Percentiles rank a stretch among this genome's conserved stretches.
These are phyloP conservation scores for Botryotinia calthae DNA, from an alignment of 2,329 filamentous ascomycete species.

Conservation along the genomic window DNA sequence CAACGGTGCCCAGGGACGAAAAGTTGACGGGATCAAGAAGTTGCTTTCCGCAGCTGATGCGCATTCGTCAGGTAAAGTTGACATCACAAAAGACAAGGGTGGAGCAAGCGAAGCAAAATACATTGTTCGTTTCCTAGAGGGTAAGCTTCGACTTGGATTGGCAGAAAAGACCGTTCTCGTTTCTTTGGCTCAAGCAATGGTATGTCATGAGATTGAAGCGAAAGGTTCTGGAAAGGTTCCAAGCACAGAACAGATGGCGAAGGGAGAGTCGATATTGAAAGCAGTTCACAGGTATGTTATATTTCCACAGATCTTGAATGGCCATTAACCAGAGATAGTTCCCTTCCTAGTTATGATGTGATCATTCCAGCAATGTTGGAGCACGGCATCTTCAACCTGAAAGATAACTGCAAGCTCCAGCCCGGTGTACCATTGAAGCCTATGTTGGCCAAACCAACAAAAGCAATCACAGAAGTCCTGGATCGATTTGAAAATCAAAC, in stretches of 20 bases:
- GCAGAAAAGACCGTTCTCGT: slow-evolving; percentile 92
- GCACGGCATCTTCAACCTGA: slow-evolving; percentile 78
- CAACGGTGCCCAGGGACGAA: slow-evolving; percentile 82
- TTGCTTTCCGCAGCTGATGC: slow-evolving; percentile 87
- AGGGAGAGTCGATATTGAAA: slow-evolving; percentile 84
- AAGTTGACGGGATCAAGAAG: slow-evolving; percentile 95
- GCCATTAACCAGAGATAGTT: slow-evolving; percentile 54
- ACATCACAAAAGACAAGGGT: slow-evolving; percentile 89
- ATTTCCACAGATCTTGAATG: not conserved
- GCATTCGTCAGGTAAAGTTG: slow-evolving; percentile 70
- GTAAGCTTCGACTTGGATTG: slow-evolving; percentile 86
- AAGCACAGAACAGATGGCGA: slow-evolving; percentile 71
- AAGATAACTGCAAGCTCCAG: slow-evolving; percentile 83
- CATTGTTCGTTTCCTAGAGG: slow-evolving; percentile 88
- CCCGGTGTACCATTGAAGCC: slow-evolving; percentile 94
- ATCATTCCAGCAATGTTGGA: slow-evolving; percentile 88
- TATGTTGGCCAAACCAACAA: slow-evolving; percentile 98
- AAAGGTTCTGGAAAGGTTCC: slow-evolving; percentile 63
- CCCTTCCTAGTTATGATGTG: slow-evolving; percentile 91
- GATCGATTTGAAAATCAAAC: slow-evolving; percentile 93
- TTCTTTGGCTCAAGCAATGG: slow-evolving; percentile 82
- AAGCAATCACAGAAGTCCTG: slow-evolving; percentile 94
- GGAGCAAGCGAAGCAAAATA: slow-evolving; percentile 94
- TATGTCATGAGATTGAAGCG: slow-evolving; percentile 74
- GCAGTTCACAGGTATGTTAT: slow-evolving; percentile 73